These are phyloP conservation scores for Porodaedalea pini DNA, from an alignment of 1,284 basidiomycete genomes.

Conservation along the genomic window DNA sequence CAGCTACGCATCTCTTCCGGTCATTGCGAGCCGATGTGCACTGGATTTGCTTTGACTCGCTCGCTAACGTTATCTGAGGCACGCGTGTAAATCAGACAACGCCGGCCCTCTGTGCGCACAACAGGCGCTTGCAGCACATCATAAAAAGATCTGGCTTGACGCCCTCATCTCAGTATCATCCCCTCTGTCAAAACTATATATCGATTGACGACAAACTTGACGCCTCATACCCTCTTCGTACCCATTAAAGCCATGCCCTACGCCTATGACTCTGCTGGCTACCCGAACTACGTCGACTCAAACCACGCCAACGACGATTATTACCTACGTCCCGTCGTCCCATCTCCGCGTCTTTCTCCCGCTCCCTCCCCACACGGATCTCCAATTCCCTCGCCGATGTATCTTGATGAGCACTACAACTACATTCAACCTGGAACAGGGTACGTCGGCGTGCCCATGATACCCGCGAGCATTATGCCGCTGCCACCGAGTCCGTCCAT, in stretches of 20 bases:
- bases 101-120: background rate
- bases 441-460: constrained; percentile 16
- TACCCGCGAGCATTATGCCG: constrained; percentile 17
- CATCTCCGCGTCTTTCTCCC: constrained; percentile 6
- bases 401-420: constrained; percentile 20
- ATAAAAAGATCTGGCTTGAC: constrained; percentile 3
- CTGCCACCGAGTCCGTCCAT: constrained; percentile 21
- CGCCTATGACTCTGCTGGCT: constrained; percentile 4
- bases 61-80: no score
- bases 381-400: constrained; percentile 16
- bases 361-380: constrained; percentile 13
- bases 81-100: background rate
- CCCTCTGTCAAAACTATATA: background rate
- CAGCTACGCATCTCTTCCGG: no score
- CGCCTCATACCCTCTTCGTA: constrained; percentile 2
- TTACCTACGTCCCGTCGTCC: constrained; percentile 15
- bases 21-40: constrained; percentile 24
- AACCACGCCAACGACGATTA: constrained; percentile 9
- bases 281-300: constrained; percentile 5
- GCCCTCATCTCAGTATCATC: background rate
- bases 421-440: constrained; percentile 14
- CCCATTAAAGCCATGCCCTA: constrained; percentile 12
- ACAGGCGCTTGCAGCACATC: background rate
- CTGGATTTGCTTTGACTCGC: background rate
- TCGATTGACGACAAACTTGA: background rate